Evolutionary conservation across 176 grass and related monocot species (phyloP), one percentile per base, ranked within the genome.

Genomic region (Carex myosuroides): DNA sequence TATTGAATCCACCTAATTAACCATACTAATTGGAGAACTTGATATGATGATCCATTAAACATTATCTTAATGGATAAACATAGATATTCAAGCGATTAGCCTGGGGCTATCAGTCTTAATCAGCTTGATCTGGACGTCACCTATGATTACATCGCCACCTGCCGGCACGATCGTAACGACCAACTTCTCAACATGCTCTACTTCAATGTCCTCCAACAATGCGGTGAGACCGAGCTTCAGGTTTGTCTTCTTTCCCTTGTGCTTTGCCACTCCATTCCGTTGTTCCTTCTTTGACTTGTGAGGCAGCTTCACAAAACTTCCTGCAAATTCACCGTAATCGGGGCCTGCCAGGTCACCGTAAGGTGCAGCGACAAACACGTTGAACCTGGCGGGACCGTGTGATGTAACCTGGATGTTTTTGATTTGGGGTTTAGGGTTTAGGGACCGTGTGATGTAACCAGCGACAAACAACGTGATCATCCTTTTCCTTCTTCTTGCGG

Each of bases 111-210:
- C 78, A 81, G 78, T 16, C 78, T 81, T 7, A 39, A 44, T 32
- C 78, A 81, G 32, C 14, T 63, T 81, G 35, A 81, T n/a, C 54
- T 81, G 14, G 33, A 81, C 39, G 78, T 32, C 30, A n/a, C 56
- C 56, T n/a, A 93, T 50, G 39, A 53, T 87, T 0, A 85, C 48
- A 17, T 85, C 84, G 0, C 89, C 91, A 13, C 60, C 85, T 18
- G 64, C 60, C 0, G 92, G 89, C 52, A 91, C 89, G 37, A 94
- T 29, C 6, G 89, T 91, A 22, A 91, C 83, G 0, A 78, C 83
- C 4, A 91, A 30, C 0, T 5, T 79, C 5, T 79, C 84, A 13
- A 87, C 85, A 8, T 48, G 55, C 0, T 91, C 75, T 2, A 83
- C 87, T 2, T 66, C 66, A 0, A 94, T 53, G 55, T 94, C 89